Conservation (phyloP, 2,329 filamentous ascomycete species). For the Verticillium nubilum region DNA sequence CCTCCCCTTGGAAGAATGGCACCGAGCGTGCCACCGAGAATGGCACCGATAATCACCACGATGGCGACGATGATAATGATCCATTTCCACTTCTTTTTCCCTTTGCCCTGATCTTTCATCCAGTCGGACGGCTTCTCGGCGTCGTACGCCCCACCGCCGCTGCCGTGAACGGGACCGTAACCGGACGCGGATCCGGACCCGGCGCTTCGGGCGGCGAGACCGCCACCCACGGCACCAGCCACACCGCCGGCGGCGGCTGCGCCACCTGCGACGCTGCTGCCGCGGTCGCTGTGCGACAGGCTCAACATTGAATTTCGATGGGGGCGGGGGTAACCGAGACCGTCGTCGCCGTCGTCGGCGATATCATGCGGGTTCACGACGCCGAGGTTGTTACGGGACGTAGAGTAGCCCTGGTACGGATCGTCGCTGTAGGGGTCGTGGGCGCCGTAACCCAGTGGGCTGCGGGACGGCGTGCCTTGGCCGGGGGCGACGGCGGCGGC, state of each 20-base stretch:
- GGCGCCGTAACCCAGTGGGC: constrained; percentile 36
- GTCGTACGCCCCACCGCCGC: constrained; percentile 21
- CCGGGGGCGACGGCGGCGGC: constrained; percentile 26
- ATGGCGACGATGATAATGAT: constrained; percentile 60
- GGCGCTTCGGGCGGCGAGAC: constrained; percentile 24
- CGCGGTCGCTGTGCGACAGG: constrained; percentile 35
- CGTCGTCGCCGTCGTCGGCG: constrained; percentile 84
- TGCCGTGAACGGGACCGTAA: constrained; percentile 51
- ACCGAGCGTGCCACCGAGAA: constrained; percentile 70
- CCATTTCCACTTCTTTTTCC: constrained; percentile 64
- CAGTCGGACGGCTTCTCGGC: constrained; percentile 63
- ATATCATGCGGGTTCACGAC: constrained; percentile 75
- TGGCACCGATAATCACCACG: constrained; percentile 61
- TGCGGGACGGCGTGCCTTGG: constrained; percentile 40
- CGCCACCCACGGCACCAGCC: constrained; percentile 30
- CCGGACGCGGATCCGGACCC: constrained; percentile 23
- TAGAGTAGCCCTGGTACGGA: constrained; percentile 59
- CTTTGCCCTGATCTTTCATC: constrained; percentile 52
- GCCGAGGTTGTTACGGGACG: constrained; percentile 40
- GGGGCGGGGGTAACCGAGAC: constrained; percentile 51
- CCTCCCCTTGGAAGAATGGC: constrained; percentile 55
- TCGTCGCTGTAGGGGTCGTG: constrained; percentile 53
- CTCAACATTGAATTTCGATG: constrained; percentile 56
- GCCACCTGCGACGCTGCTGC: constrained; percentile 32
- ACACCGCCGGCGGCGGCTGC: constrained; percentile 39